Conservation (phyloP, 768 basidiomycete species). For the Panaeolus cyanescens region DNA sequence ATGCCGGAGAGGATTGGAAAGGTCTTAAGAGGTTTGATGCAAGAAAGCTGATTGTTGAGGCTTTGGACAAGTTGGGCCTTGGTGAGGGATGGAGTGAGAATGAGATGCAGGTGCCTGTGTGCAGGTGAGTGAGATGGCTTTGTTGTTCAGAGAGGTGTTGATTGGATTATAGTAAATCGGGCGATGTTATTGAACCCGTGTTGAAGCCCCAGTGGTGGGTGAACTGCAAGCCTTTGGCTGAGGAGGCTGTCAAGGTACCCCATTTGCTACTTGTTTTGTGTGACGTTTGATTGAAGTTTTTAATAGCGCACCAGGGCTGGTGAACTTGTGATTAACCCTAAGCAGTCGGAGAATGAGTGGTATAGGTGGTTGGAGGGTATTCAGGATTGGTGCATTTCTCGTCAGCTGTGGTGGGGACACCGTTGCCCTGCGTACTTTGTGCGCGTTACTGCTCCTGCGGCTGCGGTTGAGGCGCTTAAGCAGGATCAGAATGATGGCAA, state of each 20-base stretch:
- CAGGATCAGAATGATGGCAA: conserved; percentile 76
- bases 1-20: conserved; percentile 82
- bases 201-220: conserved; percentile 99
- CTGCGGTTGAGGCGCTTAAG: conserved; percentile 55
- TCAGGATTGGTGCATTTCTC: conserved; percentile 99
- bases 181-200: conserved; percentile 93
- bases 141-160: not conserved
- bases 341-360: conserved; percentile 91
- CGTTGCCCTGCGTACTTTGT: conserved; percentile 95
- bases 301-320: conserved; percentile 83
- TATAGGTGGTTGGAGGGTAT: conserved; percentile 93
- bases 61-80: conserved; percentile 79
- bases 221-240: conserved; percentile 86
- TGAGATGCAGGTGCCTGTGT: conserved; percentile 95
- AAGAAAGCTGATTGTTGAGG: conserved; percentile 79
- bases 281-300: not conserved
- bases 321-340: conserved; percentile 82
- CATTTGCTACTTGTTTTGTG: not conserved
- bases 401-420: conserved; percentile 99
- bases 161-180: conserved; percentile 71
- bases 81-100: conserved; percentile 94
- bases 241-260: conserved; percentile 81
- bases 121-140: conserved; percentile 53
- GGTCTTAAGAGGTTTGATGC: conserved; percentile 99
- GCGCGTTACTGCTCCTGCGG: conserved; percentile 39